These are phyloP conservation scores for Wickerhamomyces rabaulensis DNA, from an alignment of 805 yeast genomes.

Conservation along the genomic window DNA sequence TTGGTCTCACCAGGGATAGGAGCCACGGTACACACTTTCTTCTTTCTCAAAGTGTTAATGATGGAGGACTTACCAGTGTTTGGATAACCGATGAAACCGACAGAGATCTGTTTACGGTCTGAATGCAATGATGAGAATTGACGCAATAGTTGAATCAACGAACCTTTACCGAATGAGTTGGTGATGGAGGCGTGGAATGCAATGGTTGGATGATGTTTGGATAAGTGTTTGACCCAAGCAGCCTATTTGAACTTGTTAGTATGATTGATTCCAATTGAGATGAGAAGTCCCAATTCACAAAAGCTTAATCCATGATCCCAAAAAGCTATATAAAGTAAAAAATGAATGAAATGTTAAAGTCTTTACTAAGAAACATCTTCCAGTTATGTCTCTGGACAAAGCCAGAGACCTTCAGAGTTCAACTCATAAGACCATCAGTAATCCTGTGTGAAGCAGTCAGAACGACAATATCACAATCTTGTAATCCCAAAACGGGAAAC, in stretches of 20 bases:
- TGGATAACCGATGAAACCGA: conserved; percentile 96
- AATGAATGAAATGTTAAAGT: conserved; percentile 54
- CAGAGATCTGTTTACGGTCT: conserved; percentile 94
- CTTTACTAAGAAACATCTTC: conserved; percentile 76
- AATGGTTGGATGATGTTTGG: conserved; percentile 87
- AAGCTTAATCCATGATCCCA: not conserved
- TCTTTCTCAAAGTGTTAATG: conserved; percentile 86
- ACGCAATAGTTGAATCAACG: conserved; percentile 85
- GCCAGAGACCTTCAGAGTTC: conserved; percentile 40
- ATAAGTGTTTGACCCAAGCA: conserved; percentile 96
- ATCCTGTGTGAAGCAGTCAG: conserved; percentile 24
- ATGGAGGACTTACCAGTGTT: conserved; percentile 97
- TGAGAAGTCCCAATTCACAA: not conserved
- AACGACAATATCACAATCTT: conserved; percentile 26
- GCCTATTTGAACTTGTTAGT: conserved; percentile 53
- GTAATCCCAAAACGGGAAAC: conserved; percentile 44
- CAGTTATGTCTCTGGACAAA: conserved; percentile 21
- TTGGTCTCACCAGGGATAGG: conserved; percentile 99
- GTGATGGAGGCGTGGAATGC: conserved; percentile 98
- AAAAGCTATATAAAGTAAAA: conserved; percentile 15
- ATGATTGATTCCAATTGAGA: conserved; percentile 1
- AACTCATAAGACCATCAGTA: conserved; percentile 61
- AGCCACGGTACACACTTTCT: conserved; percentile 95
- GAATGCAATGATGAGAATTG: conserved; percentile 88
- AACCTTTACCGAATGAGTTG: conserved; percentile 96